Evolutionary conservation across 2,329 filamentous ascomycete species (phyloP), one percentile per base, ranked within the genome.

Genomic region (Hirsutella thompsonii): DNA sequence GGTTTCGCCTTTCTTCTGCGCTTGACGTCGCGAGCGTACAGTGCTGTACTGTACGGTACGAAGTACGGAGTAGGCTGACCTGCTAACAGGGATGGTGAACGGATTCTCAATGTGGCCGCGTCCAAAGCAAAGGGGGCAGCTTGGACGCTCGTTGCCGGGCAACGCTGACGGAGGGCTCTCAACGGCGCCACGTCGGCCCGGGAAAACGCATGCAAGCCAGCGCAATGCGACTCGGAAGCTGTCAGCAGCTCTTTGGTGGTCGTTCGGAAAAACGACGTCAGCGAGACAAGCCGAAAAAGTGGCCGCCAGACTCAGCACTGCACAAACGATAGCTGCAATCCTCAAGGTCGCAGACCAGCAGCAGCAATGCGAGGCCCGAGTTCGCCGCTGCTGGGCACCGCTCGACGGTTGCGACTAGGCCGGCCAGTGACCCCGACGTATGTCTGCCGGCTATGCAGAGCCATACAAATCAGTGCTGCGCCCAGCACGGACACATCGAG

Each of bases 391-490:
- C 40, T 60, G 38, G 54, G 59, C 47, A 50, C 61, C 44, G 54
- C 59, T 34, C 59, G 56, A 13, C 48, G 56, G 46, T 42, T 58
- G 39, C 51, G 56, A 41, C 45, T 51, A 40, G 49, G 47, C 43
- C 52, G 38, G 26, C 43, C 48, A 5, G 14, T 5, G 32, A 16
- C 32, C 20, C 43, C 56, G 30, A 51, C 54, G 11, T 70, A 66
- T 44, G 57, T 73, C 37, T 76, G 71, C 54, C 60, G 63, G 38
- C 72, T 75, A 60, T 77, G 74, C 59, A 66, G 78, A 55, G 56
- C 63, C 39, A 76, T 82, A 37, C 76, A 79, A 54, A 78, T 82
- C 63, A 76, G 71, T 56, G 66, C 76, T 39, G 65, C 73, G 42
- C 74, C 77, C 28, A 74, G 70, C 42, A 74, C 69, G 29, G 71